phyloP scores from a whole-genome alignment of 805 yeast species.

The Cyberlindnera veronae region DNA sequence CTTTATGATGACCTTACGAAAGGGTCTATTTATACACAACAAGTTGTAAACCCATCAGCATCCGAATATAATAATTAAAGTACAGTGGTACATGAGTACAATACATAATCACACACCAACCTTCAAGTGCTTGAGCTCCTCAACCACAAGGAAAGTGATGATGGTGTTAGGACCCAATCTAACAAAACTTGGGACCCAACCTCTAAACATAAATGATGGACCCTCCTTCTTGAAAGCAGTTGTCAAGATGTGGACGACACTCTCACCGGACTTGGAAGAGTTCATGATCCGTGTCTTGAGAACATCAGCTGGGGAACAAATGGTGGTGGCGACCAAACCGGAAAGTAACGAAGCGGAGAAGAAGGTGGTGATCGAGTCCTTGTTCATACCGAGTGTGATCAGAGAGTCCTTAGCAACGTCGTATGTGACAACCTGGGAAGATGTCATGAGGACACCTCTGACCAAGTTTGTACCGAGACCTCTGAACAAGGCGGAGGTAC shows the following conservation, averaged over 20 bases:
- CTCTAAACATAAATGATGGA: slow-evolving; percentile 76
- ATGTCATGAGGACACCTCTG: slow-evolving; percentile 85
- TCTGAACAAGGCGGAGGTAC: slow-evolving; percentile 54
- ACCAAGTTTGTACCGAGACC: slow-evolving; percentile 77
- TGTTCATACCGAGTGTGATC: slow-evolving; percentile 52
- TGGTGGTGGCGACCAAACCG: slow-evolving; percentile 86
- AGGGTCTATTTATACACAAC: too few species aligned
- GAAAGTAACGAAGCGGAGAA: slow-evolving; percentile 77
- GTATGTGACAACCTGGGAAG: slow-evolving; percentile 85
- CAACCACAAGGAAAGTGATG: slow-evolving; percentile 63
- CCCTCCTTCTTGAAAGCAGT: slow-evolving; percentile 69
- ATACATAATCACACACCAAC: slow-evolving; percentile 50
- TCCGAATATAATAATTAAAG: too few species aligned
- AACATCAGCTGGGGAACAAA: slow-evolving; percentile 91
- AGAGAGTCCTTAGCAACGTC: slow-evolving; percentile 66
- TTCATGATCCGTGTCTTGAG: slow-evolving; percentile 88
- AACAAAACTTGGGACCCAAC: slow-evolving; percentile 86
- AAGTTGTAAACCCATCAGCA: too few species aligned
- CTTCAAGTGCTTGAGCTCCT: slow-evolving; percentile 54
- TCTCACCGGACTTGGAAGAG: slow-evolving; percentile 37
- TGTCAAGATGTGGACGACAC: slow-evolving; percentile 48
- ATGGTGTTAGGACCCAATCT: slow-evolving; percentile 83
- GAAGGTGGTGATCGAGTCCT: slow-evolving; percentile 65
- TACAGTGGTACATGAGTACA: too few species aligned
- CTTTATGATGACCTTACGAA: too few species aligned